Evolutionary conservation across 805 yeast genomes (phyloP), one percentile per base, ranked within the genome.

Genomic region (Scheffersomyces ergatensis): DNA sequence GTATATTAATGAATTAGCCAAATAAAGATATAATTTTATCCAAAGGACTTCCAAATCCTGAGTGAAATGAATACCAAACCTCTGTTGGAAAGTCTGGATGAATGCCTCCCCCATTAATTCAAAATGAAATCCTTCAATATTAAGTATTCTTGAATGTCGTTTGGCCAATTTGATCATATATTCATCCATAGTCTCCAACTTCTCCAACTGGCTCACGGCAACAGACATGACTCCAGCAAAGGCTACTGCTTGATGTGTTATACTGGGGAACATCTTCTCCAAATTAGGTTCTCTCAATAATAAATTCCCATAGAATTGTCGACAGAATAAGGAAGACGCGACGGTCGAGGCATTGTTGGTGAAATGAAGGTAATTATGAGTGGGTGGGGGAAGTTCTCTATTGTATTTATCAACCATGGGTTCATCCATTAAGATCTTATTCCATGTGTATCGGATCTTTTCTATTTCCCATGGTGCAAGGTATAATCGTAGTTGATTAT

Each of bases 171-270:
- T 75, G 33, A 65, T 66, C 37, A 88, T 62, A 41, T 81, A 82
- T 19, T 74, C 83, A 51, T 83, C 82, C 49, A 86, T 62, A 5
- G 62, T 59, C 2, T 72, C 54, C 38, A 86, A 65, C 47, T 81
- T 72, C 39, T 84, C 89, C 38, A 87, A 65, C 48, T 79, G 80
- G 21, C 74, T 62, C 44, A 87, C 78, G 2, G 90, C 85, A 33
- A 80, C 72, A 21, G 85, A 76, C 50, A 88, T 59, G 15, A 87
- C 87, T 4, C 90, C 89, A 0, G 92, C 89, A 66, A 87, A 83
- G 6, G 90, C 77, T 13, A 80, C 77, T 1, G 93, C 89, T 62
- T 88, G 95, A 55, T 85, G 89, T 46, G 76, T 76, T 47, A 86
- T 78, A 5, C 86, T 78, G 0, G 95, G 95, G 57, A 84, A 85